Conservation (phyloP, 805 yeast genomes). For the Alloascoidea hylecoeti region DNA sequence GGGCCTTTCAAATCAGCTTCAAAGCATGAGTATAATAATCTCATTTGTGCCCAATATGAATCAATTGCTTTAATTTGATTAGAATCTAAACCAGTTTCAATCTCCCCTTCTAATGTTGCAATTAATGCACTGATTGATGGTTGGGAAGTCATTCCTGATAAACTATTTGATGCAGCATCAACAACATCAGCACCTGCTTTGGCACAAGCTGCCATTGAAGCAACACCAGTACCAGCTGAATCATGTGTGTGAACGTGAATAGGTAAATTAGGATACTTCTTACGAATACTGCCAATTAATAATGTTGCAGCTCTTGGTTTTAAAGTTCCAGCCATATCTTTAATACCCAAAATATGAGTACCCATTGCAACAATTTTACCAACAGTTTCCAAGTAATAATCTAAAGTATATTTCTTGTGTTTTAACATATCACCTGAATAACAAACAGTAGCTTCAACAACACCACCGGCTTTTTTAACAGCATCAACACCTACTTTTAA, state of each 20-base stretch:
- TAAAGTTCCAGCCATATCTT: conserved; percentile 99
- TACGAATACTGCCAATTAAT: conserved; percentile 71
- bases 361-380: conserved; percentile 85
- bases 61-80: conserved; percentile 70
- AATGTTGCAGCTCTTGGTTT: conserved; percentile 87
- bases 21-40: conserved; percentile 89
- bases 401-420: conserved; percentile 92
- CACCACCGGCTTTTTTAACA: conserved; percentile 96
- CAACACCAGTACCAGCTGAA: conserved; percentile 98
- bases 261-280: conserved; percentile 82
- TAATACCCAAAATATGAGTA: conserved; percentile 92
- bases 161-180: conserved; percentile 92
- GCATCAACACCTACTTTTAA: conserved; percentile 96
- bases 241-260: conserved; percentile 99
- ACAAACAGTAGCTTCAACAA: conserved; percentile 95
- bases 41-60: conserved; percentile 97
- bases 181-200: conserved; percentile 96
- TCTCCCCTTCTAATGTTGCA: conserved; percentile 82
- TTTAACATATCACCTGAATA: conserved; percentile 98
- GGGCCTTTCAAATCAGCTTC: conserved; percentile 99
- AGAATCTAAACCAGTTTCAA: conserved; percentile 59
- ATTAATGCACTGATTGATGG: conserved; percentile 89
- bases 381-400: conserved; percentile 72
- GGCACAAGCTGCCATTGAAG: conserved; percentile 91
- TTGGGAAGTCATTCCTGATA: conserved; percentile 98